These are phyloP conservation scores for Tuber brumale DNA, from an alignment of 495 filamentous ascomycete species.

Conservation along the genomic window DNA sequence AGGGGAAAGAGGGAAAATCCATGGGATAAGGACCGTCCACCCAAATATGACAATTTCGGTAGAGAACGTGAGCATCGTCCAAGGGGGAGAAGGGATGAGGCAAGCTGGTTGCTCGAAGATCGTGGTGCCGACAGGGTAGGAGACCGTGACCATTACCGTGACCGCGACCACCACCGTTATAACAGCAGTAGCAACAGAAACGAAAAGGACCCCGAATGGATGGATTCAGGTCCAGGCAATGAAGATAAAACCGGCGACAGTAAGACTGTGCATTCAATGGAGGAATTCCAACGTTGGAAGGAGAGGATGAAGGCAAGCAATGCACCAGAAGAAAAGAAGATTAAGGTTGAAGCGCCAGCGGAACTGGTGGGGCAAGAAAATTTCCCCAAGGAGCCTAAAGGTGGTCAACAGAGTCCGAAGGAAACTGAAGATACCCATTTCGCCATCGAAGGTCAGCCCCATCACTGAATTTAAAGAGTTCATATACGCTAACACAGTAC, in stretches of 20 bases:
- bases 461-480: background rate
- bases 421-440: background rate
- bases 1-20: constrained; percentile 50
- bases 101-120: constrained; percentile 45
- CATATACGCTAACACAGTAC: constrained; percentile 4
- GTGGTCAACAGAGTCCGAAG: constrained; percentile 2
- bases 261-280: constrained; percentile 49
- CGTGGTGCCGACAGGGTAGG: constrained; percentile 61
- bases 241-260: constrained; percentile 65
- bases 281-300: constrained; percentile 95
- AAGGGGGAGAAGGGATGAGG: constrained; percentile 45
- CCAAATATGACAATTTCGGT: constrained; percentile 56
- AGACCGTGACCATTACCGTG: constrained; percentile 43
- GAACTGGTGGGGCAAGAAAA: constrained; percentile 19
- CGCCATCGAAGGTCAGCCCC: background rate
- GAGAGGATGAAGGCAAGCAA: constrained; percentile 70
- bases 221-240: constrained; percentile 65
- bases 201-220: constrained; percentile 80
- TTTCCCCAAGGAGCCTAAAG: constrained; percentile 18
- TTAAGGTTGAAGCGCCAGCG: constrained; percentile 48
- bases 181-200: constrained; percentile 44
- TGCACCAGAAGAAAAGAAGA: constrained; percentile 45
- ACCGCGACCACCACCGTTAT: constrained; percentile 41
- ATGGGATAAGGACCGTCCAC: constrained; percentile 53
- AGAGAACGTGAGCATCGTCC: constrained; percentile 46